Conservation (phyloP, 176 grass and related monocot genomes). For the Secale cereale region DNA sequence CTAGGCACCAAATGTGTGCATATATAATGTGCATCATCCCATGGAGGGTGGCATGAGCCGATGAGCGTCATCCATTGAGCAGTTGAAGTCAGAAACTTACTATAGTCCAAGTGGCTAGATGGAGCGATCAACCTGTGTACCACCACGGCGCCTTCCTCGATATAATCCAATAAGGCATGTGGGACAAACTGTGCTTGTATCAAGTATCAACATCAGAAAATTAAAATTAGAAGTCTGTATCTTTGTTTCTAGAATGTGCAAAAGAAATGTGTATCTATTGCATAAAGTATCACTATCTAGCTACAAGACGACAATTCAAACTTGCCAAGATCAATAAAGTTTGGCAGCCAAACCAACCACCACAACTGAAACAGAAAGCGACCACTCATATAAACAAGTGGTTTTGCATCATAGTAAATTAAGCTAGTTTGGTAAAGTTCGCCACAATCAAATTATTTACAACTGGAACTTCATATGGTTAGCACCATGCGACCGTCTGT, state of each 20-base stretch:
- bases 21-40: neutral
- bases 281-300: too few relatives aligned
- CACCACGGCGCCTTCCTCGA: neutral
- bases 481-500: neutral
- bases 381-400: neutral
- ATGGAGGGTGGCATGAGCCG: neutral
- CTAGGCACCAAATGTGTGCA: neutral
- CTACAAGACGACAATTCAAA: too few relatives aligned
- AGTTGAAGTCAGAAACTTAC: conserved; percentile 1
- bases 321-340: neutral
- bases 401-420: neutral
- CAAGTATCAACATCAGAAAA: neutral
- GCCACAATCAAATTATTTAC: neutral
- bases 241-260: too few relatives aligned
- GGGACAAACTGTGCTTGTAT: neutral
- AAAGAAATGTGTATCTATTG: too few relatives aligned
- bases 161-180: neutral
- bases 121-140: neutral
- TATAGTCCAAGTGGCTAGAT: neutral
- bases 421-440: neutral
- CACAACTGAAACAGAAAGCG: neutral
- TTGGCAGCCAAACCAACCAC: neutral
- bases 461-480: neutral
- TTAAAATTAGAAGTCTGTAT: neutral
- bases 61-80: conserved; percentile 1